Base-by-base conservation (phyloP, 2,329 filamentous ascomycete species). In the Talaromyces albobiverticillius region DNA sequence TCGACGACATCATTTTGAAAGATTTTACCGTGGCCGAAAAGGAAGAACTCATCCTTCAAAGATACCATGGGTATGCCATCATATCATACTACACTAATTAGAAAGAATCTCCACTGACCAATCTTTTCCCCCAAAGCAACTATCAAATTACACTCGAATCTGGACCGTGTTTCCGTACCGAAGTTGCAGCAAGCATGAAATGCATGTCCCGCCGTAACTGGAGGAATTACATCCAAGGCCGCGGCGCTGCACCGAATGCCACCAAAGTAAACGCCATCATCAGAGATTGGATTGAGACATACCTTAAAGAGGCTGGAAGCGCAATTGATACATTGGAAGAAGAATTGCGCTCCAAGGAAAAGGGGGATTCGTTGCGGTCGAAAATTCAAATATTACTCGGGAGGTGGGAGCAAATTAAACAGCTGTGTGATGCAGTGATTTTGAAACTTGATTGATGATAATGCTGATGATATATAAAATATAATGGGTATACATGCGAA, bases 161-260 rank as follows among this genome's bases (percentile, higher is more conserved):
- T 13, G 74, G 72, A 8, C 66, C 68, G 16, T 76, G 74, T 57
- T 74, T 70, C 59, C 68, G 74, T 20, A 76, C 74, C 8, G 71
- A 76, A 52, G 67, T 76, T 29, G 73, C 67, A 40, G 70, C 72
- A 22, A 68, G 69, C 46, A 63, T 72, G 54, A 71, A 62, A 55
- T 72, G 72, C 58, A 71, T 76, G 67, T 59, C 65, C 20, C 65
- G 61, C 9, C 60, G 67, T 38, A 64, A 70, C 51, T 76, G 73
- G 55, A 63, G 65, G 31, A 66, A 67, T 23, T 71, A 73, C 59
- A 62, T 71, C 16, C 66, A 68, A n/a, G 73, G 73, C 18, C 64
- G 64, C 34, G 66, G 66, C 62, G 43, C 63, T 29, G 64, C 63
- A 10, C 60, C 69, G 26, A 63, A 71, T 50, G 61, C 64, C 16